Conservation (phyloP, 768 basidiomycete genomes). For the Crassisporium funariophilum region DNA sequence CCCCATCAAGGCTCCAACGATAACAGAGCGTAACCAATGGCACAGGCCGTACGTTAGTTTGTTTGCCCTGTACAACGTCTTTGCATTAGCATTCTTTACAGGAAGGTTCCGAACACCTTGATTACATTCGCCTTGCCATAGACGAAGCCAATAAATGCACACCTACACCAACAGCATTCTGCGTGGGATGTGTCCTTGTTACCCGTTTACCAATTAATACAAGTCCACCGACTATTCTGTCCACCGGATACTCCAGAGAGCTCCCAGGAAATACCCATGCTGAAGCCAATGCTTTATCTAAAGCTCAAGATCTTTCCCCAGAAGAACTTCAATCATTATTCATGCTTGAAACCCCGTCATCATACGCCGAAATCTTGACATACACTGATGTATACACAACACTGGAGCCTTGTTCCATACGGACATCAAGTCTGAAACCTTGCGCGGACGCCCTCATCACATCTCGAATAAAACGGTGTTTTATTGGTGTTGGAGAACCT, state of each 20-base stretch:
- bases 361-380: constrained; percentile 52
- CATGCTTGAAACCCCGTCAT: constrained; percentile 33
- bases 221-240: constrained; percentile 52
- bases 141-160: constrained; percentile 69
- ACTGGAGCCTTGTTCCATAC: constrained; percentile 91
- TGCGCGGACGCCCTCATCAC: constrained; percentile 84
- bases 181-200: constrained; percentile 85
- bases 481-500: constrained; percentile 90
- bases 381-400: constrained; percentile 88
- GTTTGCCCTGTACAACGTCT: not conserved
- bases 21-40: not conserved
- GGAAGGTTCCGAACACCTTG: constrained; percentile 18
- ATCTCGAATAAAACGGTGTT: constrained; percentile 71
- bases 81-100: not conserved
- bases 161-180: constrained; percentile 79
- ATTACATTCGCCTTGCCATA: constrained; percentile 67
- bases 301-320: constrained; percentile 52
- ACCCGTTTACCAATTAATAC: constrained; percentile 42
- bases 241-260: constrained; percentile 89
- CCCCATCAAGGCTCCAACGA: not conserved
- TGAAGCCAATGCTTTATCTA: constrained; percentile 89
- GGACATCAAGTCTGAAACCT: constrained; percentile 83
- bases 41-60: not conserved
- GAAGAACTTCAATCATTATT: constrained; percentile 48
- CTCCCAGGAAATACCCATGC: constrained; percentile 95